Base-by-base conservation (phyloP, 768 basidiomycete species). In the Infundibulicybe gibba region DNA sequence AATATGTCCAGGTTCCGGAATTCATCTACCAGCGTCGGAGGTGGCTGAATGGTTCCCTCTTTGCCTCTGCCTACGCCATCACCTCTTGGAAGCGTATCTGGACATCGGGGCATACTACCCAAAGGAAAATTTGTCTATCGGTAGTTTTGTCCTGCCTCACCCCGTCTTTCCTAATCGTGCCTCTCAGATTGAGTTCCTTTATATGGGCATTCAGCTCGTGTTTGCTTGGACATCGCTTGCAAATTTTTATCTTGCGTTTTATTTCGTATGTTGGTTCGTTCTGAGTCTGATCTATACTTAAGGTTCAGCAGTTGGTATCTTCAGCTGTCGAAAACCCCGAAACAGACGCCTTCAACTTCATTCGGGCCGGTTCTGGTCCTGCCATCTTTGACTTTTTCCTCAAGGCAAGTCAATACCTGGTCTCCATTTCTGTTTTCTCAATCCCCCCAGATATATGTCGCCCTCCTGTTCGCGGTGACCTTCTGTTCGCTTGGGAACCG, bases 181-280 rank as follows among this genome's bases (percentile, higher is more conserved):
- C 33, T n/a, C 25, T 8, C 25, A 90, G 76, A 59, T 95, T 44
- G 91, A 97, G 62, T 93, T 93, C 62, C 80, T 93, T 54, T 97
- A 97, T 70, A 95, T 95, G 55, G 83, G 85, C 2, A 55, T 94
- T 30, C 89, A 94, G 55, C 82, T 97, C 17, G 34, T 97, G 45
- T 97, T 98, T 66, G 88, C 93, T 12, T 98, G 94, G 94, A 94
- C 93, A 9, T 81, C 86, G 12, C 71, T 94, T 39, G 94, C 90
- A 25, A 95, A 94, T 63, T 95, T 93, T 69, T 97, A 92, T 63
- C 75, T 95, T 41, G 89, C 92, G 34, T 94, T 94, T 74, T 94
- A 88, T 78, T 94, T 94, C 66, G 87, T 90, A 56, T 67, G 87
- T 49, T 48, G 1, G 57, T 60, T 39, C 25, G 52, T 25, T 25